phyloP scores from a whole-genome alignment of 176 grass and related monocot genomes.

The Eleusine indica region DNA sequence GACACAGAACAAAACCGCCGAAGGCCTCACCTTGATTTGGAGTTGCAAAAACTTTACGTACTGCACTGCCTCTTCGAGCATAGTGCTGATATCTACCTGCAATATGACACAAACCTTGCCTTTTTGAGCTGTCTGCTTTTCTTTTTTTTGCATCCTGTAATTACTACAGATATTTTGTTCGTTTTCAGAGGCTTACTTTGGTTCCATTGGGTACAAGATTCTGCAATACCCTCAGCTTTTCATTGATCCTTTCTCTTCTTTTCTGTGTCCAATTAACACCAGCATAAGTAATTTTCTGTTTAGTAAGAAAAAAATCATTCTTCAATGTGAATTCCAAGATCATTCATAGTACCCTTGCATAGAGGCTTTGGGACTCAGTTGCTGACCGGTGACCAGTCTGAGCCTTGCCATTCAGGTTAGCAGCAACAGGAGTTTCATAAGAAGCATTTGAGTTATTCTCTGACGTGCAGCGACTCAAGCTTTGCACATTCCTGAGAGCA shows the following conservation, averaged over 20 bases:
- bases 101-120: conserved; percentile 14
- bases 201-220: conserved; percentile 89
- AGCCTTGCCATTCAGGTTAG: too few species aligned
- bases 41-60: conserved; percentile 89
- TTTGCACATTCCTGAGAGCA: too few species aligned
- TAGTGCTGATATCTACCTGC: conserved; percentile 91
- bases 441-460: too few species aligned
- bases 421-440: too few species aligned
- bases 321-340: conserved; percentile 28
- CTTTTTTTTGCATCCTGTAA: background rate
- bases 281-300: conserved; percentile 35
- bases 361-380: conserved; percentile 78
- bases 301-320: background rate
- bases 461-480: too few species aligned
- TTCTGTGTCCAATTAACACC: conserved; percentile 58
- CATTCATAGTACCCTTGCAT: conserved; percentile 68
- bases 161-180: background rate
- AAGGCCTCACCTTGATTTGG: conserved; percentile 76
- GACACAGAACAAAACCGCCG: background rate
- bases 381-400: background rate
- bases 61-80: conserved; percentile 88
- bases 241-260: conserved; percentile 87
- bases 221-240: conserved; percentile 76
- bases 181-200: conserved; percentile 62
- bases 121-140: conserved; percentile 8